Evolutionary conservation across 352 stramenopile species (phyloP), one percentile per base, ranked within the genome.

Genomic region (Phytophthora cactorum): DNA sequence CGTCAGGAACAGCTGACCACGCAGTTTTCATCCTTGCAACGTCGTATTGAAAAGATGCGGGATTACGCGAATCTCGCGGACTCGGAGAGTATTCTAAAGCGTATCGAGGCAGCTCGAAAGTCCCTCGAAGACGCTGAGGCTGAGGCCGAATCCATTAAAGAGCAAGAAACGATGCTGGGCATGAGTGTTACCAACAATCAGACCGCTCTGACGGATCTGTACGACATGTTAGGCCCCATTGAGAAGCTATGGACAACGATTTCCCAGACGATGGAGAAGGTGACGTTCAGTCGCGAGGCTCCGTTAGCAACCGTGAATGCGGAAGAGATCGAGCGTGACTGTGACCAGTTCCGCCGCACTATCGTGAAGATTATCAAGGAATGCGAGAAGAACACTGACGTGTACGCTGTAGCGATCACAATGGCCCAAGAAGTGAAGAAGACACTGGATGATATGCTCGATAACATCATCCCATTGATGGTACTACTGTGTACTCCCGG

Each of bases 401-500:
- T 90, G 32, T 88, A 95, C 50, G 84, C 82, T 8, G 86, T 92
- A 3, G 79, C 86, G 1, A 92, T 93, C 27, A 89, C 81, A 3
- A 91, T 94, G 74, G 88, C 88, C 0, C 84, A 91, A 52, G 82
- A 92, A 38, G 83, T 92, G 54, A 93, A 94, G 59, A 91, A 93
- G 44, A 89, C 82, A 5, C 70, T 94, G 4, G 86, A 95, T 29
- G 84, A 94, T 59, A 94, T 96, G 86, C 77, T 93, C 3, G 84
- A 97, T 41, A 90, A 93, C 54, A 84, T 97, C 61, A 84, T 97
- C 31, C 93, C 95, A 9, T 77, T 98, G 22, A 98, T 98, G 88
- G 75, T 90, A 17, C 68, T 98, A 12, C 74, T 98, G 15, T 98
- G 93, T 52, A 97, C 91, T n/a, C 93, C 92, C 11, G 95, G 93